Evolutionary conservation across 345 rosid species (phyloP).

Genomic region (Rubroshorea leprosula): DNA sequence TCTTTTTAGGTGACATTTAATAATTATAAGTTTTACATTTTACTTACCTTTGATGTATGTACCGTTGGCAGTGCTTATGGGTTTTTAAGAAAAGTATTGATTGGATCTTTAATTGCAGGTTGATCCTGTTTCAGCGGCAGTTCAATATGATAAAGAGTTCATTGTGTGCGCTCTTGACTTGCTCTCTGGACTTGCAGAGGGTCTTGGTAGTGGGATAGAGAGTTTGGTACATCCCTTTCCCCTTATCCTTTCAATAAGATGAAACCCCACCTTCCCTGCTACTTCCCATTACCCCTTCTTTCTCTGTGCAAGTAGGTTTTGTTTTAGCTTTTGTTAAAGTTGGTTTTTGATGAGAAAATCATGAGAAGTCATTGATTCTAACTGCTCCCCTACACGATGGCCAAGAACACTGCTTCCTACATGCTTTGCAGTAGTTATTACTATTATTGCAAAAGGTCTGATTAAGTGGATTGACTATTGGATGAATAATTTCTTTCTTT

Average conservation of each 20-base stretch:
- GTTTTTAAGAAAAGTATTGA: not conserved
- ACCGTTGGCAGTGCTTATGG: not conserved
- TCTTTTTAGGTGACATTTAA: not conserved
- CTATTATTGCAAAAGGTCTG: no score
- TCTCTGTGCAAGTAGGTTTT: not conserved
- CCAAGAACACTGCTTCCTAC: no score
- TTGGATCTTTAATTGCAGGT: slow-evolving; percentile 39
- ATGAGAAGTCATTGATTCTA: not conserved
- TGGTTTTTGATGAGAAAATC: no score
- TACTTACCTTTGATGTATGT: not conserved
- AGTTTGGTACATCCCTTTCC: slow-evolving; percentile 62
- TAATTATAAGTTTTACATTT: no score
- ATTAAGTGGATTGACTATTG: no score
- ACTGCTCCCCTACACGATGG: no score
- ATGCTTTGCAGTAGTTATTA: no score
- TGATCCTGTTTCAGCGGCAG: slow-evolving; percentile 71
- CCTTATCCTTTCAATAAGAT: slow-evolving; percentile 6
- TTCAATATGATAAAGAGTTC: slow-evolving; percentile 82
- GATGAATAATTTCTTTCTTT: no score
- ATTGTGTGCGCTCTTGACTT: slow-evolving; percentile 88
- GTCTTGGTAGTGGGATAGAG: slow-evolving; percentile 89
- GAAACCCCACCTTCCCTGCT: not conserved
- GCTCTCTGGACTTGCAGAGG: slow-evolving; percentile 92
- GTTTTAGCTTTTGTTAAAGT: no score
- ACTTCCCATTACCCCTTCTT: no score